Evolutionary conservation across 805 yeast genomes (phyloP), one percentile per base, ranked within the genome.

Genomic region (Barnettozyma populi): DNA sequence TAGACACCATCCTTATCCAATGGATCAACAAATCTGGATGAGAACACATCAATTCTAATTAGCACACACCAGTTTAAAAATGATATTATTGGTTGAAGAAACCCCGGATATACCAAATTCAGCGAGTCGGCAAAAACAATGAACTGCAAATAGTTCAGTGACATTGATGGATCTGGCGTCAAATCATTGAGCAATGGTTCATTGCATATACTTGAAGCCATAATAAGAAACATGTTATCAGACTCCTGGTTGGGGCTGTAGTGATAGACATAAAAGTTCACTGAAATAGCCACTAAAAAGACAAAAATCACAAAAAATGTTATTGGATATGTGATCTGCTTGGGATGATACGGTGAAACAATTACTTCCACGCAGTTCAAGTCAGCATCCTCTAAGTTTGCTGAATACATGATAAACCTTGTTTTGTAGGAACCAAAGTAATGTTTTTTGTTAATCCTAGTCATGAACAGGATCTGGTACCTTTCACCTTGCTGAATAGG

Each of bases 191-290:
- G 65, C 42, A 82, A 67, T 2, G 78, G 72, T 27, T 73, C 79
- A 55, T 79, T 79, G 59, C 85, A 80, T 41, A 78, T 79, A 25
- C 82, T 75, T 7, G 85, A 71, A 23, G 83, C 83, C 48, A 68
- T 56, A 56, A 71, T 67, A 47, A 80, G 56, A 57, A 78, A 73
- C 31, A 81, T 75, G 52, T 78, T 70, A 41, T 74, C 59, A 27
- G 86, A 65, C 64, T 80, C 88, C 65, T 76, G 81, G 57, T 73
- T 76, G 0, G 86, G 82, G 35, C 85, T 75, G 43, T 73, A 64
- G 7, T 71, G 65, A 34, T 60, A 56, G 21, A 71, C 66, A 49
- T 74, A 59, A 34, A 67, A 51, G 47, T 67, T 66, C 18, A 67
- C 56, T 2, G 64, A 27, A 19, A 57, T 52, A 34, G 78, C 69